These are phyloP conservation scores for Epichloe hybrida DNA, from an alignment of 2,329 filamentous ascomycete genomes.

Conservation along the genomic window DNA sequence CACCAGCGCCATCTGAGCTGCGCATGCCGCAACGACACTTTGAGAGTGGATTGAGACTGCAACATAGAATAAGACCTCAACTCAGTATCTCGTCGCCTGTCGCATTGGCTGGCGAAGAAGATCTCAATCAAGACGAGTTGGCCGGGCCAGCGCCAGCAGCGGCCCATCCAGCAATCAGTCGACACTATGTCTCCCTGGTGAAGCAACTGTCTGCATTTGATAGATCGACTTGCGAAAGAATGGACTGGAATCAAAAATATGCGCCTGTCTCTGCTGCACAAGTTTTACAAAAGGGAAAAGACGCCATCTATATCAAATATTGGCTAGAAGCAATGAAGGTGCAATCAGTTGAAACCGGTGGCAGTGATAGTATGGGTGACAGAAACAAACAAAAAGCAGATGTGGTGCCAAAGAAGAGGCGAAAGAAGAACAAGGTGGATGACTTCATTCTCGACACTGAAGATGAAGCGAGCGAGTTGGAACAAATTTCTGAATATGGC, in stretches of 20 bases:
- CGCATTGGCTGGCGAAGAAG: conserved; percentile 6
- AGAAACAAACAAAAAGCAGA: conserved; percentile 18
- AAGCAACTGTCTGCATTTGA: conserved; percentile 67
- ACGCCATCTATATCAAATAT: conserved; percentile 57
- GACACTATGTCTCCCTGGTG: conserved; percentile 46
- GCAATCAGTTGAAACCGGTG: conserved; percentile 56
- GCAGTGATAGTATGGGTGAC: conserved; percentile 18
- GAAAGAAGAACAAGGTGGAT: conserved; percentile 61
- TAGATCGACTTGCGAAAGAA: conserved; percentile 56
- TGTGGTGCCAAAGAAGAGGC: conserved; percentile 40
- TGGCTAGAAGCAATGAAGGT: conserved; percentile 73
- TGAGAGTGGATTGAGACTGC: conserved; percentile 42
- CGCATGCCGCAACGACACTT: conserved; percentile 43
- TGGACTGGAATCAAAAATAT: conserved; percentile 75
- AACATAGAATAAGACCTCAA: conserved; percentile 32
- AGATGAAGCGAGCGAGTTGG: conserved; percentile 57
- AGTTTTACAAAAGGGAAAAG: conserved; percentile 61
- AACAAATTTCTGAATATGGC: conserved; percentile 52
- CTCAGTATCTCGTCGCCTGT: conserved; percentile 21
- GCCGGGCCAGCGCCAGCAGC: conserved; percentile 8
- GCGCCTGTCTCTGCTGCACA: conserved; percentile 54
- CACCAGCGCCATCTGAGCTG: conserved; percentile 32
- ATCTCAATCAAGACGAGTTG: conserved; percentile 24
- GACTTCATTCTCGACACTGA: conserved; percentile 70
- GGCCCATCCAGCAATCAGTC: conserved; percentile 44